Evolutionary conservation across 305 asterid genomes (phyloP).

Genomic region (Solanum hybrid): DNA sequence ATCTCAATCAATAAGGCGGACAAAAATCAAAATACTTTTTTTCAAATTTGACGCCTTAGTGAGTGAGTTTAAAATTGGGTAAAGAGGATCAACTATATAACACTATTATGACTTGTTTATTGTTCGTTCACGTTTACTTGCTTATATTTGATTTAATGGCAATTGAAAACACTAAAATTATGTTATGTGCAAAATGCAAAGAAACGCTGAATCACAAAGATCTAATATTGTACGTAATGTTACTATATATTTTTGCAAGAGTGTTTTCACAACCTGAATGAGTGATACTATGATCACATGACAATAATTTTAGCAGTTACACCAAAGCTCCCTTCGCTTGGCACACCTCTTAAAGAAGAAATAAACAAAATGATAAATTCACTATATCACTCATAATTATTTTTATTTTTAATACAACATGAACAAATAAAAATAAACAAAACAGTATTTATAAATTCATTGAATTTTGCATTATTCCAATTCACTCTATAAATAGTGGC

Average conservation of each 20-base stretch:
- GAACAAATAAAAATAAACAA: background rate
- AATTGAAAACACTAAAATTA: too few species aligned
- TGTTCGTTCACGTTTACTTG: background rate
- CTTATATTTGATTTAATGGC: accelerated
- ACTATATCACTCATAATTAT: too few species aligned
- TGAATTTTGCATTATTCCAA: too few species aligned
- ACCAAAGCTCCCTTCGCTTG: background rate
- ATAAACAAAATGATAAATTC: too few species aligned
- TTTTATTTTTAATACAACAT: too few species aligned
- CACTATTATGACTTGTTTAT: background rate
- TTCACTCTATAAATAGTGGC: background rate
- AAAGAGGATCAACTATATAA: background rate
- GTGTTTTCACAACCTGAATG: too few species aligned
- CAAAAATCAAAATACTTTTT: too few species aligned
- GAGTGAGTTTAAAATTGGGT: background rate
- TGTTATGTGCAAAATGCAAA: background rate
- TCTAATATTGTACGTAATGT: too few species aligned
- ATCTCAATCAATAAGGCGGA: background rate
- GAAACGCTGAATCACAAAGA: background rate
- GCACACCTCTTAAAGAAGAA: background rate
- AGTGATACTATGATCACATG: background rate
- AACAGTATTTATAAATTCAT: background rate
- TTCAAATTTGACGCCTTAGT: background rate
- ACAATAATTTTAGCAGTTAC: background rate
- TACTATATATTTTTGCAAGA: too few species aligned